These are phyloP conservation scores for Fusarium sp. DNA, from an alignment of 2,329 filamentous ascomycete species.

Conservation along the genomic window DNA sequence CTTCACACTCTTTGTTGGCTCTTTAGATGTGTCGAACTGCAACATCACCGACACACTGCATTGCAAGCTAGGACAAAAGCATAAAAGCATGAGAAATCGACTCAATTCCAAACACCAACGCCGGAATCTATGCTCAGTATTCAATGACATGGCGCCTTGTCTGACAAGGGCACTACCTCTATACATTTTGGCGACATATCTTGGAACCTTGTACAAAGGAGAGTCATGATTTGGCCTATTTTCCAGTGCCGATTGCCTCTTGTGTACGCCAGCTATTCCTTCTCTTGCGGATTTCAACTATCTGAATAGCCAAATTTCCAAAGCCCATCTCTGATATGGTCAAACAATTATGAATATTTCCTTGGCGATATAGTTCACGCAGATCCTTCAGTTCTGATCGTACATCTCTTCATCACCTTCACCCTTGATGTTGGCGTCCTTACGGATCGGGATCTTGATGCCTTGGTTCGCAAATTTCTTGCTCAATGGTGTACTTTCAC, in stretches of 20 bases:
- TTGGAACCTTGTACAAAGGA: not conserved
- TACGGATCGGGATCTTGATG: conserved; percentile 95
- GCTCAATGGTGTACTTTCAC: conserved; percentile 90
- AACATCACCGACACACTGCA: not conserved
- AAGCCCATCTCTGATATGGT: not conserved
- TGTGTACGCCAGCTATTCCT: not conserved
- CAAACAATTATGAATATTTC: not conserved
- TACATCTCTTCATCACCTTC: conserved; percentile 63
- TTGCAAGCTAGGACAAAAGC: not conserved
- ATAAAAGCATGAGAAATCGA: not conserved
- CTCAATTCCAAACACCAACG: conserved; percentile 25
- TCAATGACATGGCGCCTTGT: not conserved
- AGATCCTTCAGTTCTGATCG: conserved; percentile 36
- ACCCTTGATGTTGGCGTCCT: conserved; percentile 73
- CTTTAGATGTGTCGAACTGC: not conserved
- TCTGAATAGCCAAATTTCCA: not conserved
- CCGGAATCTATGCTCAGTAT: conserved; percentile 8
- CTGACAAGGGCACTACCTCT: not conserved
- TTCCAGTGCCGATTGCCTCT: not conserved
- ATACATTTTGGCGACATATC: not conserved
- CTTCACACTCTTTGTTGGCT: not conserved
- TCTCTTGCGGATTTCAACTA: conserved; percentile 2
- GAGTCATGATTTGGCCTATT: not conserved
- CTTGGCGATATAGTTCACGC: not conserved
- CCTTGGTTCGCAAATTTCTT: conserved; percentile 94